Evolutionary conservation across 1,284 basidiomycete genomes (phyloP), one percentile per base, ranked within the genome.

Genomic region (Sanghuangporus sanghuang): DNA sequence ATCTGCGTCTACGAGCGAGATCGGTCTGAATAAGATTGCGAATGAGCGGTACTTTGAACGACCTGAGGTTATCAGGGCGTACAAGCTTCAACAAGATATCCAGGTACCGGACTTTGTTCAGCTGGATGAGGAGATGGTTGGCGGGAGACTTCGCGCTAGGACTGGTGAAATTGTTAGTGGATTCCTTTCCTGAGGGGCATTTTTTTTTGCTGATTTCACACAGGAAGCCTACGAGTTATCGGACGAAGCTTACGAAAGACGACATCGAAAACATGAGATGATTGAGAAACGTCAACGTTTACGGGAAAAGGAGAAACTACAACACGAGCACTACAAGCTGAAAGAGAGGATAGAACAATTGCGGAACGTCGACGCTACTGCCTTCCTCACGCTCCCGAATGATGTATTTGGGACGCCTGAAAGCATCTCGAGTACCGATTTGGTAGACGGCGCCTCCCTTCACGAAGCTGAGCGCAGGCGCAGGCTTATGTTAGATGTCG

Each of bases 321-420:
- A 90, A 72, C 89, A 93, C 67, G 92, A 95, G 71, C 92, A 95
- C 67, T 93, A 95, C 77, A 95, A 95, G 74, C 85, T 97, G 70
- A 89, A 90, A 70, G 86, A 93, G 70, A 85, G 94, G 39, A 91
- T 96, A 67, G 93, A 96, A 53, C 87, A 95, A 71, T 79, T 96
- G 64, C 85, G 83, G 66, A 80, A 77, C 18, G 88, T 92, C 83
- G 90, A 93, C 67, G 74, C 81, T 50, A 74, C 81, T 57, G 85
- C 86, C 1, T 93, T 92, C 73, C 80, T 90, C 42, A 70, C 78
- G 35, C 76, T 90, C 52, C 81, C 86, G 55, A 80, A 82, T 6
- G 75, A 81, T 16, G 78, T 78, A 36, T 89, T 90, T 70, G 67
- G 70, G 39, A 70, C 69, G 35, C 42, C 60, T 8, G 70, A 69